Evolutionary conservation across 441 rosid genomes (phyloP), one percentile per base, ranked within the genome.

Genomic region (Geranium incanum): DNA sequence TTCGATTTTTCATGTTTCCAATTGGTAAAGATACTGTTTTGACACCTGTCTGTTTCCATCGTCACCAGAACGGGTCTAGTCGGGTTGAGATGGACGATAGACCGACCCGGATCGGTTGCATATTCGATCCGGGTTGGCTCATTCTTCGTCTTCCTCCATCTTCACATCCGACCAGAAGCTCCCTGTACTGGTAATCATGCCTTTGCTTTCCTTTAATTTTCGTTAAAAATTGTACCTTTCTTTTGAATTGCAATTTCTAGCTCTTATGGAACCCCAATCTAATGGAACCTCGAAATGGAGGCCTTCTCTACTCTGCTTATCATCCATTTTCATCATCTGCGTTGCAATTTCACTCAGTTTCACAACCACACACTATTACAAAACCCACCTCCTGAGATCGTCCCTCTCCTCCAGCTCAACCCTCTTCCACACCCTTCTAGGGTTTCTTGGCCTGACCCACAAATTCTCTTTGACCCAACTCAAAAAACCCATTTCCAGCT

Each of bases 291-390:
- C 70, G 36, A 85, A 68, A 71, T 63, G 75, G 66, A 85, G 75
- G 38, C 33, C 79, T 60, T 68, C 85, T 33, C 12, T 75, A 4
- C 18, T 84, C 73, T 84, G 71, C 78, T 45, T 76, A 21, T 80
- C 79, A 8, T 79, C 93, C 5, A 41, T 83, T 13, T 60, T 82
- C 21, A 37, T 83, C 78, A 79, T 90, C 71, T 6, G 86, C 7
- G 69, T 86, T 13, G 84, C 96, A 37, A 73, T 88, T 72, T 70
- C 75, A 5, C 13, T 81, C 23, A 23, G 76, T 72, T 79, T 84
- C 71, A 71, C 81, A 12, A 75, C 68, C 21, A 74, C 87, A 12
- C 76, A 81, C 72, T 74, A 59, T 77, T 77, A 70, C 78, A 82
- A 78, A 72, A 66, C 70, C 79, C 81, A 71, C 2, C 73, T 37